Conservation (phyloP, 2,329 filamentous ascomycete species). For the Diaporthe sp. region DNA sequence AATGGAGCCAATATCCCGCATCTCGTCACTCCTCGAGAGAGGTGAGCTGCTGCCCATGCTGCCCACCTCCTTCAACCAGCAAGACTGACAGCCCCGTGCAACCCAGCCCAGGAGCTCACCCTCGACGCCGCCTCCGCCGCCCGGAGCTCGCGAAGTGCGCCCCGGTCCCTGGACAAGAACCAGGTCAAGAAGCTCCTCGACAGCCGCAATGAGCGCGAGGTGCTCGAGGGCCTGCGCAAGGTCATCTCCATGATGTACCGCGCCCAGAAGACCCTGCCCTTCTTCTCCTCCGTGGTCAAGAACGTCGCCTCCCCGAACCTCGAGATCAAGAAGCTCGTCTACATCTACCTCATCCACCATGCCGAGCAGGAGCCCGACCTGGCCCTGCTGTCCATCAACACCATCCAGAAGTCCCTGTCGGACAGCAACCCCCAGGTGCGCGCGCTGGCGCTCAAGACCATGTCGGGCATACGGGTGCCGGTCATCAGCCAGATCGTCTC, state of each 20-base stretch:
- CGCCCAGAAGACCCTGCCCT: constrained; percentile 86
- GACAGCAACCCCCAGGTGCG: constrained; percentile 92
- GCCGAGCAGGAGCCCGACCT: constrained; percentile 97
- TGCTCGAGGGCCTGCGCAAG: constrained; percentile 89
- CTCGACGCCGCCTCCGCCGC: constrained; percentile 96
- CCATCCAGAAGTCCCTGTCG: constrained; percentile 96
- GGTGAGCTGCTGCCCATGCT: constrained; percentile 69
- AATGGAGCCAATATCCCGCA: constrained; percentile 97
- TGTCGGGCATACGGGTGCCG: constrained; percentile 97
- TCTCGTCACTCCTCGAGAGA: constrained; percentile 94
- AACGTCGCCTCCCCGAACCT: constrained; percentile 95
- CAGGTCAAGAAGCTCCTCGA: constrained; percentile 97
- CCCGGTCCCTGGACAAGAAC: constrained; percentile 77
- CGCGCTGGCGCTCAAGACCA: constrained; percentile 92
- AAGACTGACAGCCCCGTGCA: constrained; percentile 36
- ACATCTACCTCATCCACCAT: constrained; percentile 97
- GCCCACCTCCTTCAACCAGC: constrained; percentile 6
- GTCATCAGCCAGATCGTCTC: constrained; percentile 98
- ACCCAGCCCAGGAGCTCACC: constrained; percentile 90
- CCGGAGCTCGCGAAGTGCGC: constrained; percentile 71
- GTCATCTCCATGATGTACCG: constrained; percentile 97
- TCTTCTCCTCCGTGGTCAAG: constrained; percentile 98
- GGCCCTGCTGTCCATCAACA: constrained; percentile 96
- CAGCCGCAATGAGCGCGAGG: constrained; percentile 91
- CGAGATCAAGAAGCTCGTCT: constrained; percentile 97